These are phyloP conservation scores for Dissoconium aciculare DNA, from an alignment of 2,329 filamentous ascomycete species.

Conservation along the genomic window DNA sequence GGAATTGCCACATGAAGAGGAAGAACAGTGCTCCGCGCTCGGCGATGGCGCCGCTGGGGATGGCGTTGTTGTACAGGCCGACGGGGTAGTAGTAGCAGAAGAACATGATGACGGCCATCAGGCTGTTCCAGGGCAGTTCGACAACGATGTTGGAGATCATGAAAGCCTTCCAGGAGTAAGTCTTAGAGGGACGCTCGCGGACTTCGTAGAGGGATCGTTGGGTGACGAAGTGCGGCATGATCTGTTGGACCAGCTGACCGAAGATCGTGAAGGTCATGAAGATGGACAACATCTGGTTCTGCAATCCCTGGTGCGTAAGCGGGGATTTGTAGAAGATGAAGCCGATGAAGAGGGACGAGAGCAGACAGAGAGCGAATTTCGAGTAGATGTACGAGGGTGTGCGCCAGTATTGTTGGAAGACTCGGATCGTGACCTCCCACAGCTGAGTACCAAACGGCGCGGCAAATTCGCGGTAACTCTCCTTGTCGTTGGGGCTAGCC, in stretches of 20 bases:
- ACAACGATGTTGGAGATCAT: conserved; percentile 71
- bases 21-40: conserved; percentile 68
- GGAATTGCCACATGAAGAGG: conserved; percentile 58
- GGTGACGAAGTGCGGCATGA: conserved; percentile 74
- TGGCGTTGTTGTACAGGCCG: conserved; percentile 57
- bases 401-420: conserved; percentile 87
- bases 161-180: conserved; percentile 75
- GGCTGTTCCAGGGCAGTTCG: conserved; percentile 70
- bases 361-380: conserved; percentile 53
- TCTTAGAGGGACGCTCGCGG: conserved; percentile 68
- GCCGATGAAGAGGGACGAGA: conserved; percentile 61
- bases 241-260: conserved; percentile 61
- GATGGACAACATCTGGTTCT: conserved; percentile 75
- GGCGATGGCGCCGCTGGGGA: conserved; percentile 42
- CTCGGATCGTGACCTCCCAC: conserved; percentile 51
- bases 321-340: conserved; percentile 51
- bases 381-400: conserved; percentile 80
- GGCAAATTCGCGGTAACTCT: conserved; percentile 62
- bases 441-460: conserved; percentile 58
- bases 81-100: conserved; percentile 78
- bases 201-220: conserved; percentile 73
- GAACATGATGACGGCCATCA: conserved; percentile 64
- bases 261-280: conserved; percentile 75
- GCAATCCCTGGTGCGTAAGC: conserved; percentile 59
- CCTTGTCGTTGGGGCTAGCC: conserved; percentile 33